Evolutionary conservation across 148 eudicot genomes (phyloP).

Genomic region (Nepenthes mirabilis): DNA sequence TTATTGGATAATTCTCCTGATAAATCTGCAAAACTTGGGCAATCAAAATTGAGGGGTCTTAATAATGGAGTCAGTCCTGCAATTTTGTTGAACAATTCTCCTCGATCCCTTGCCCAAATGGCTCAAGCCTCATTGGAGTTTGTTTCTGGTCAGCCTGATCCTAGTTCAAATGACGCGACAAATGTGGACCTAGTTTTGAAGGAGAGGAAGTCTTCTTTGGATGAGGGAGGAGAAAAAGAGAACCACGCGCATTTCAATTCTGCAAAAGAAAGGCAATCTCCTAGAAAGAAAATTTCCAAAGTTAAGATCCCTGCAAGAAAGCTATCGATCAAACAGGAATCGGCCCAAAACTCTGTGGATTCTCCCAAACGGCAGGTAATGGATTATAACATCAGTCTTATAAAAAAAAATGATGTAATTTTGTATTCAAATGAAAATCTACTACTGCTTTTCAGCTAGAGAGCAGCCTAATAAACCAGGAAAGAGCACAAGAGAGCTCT

Average conservation of each 20-base stretch:
- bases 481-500: not conserved
- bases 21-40: not conserved
- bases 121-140: not conserved
- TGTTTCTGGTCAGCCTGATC: not conserved
- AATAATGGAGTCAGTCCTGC: not conserved
- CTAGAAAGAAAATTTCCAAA: conserved; percentile 19
- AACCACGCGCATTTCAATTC: conserved; percentile 22
- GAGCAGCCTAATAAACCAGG: not conserved
- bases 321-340: not conserved
- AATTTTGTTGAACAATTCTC: no score
- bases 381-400: not conserved
- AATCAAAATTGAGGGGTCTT: not conserved
- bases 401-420: not conserved
- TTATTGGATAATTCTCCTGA: not conserved
- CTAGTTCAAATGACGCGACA: not conserved
- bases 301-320: conserved; percentile 19
- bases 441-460: conserved; percentile 11
- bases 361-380: conserved; percentile 3
- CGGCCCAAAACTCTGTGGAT: not conserved
- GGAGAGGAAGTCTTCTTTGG: conserved; percentile 11
- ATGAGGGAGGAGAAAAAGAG: conserved; percentile 30
- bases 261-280: conserved; percentile 18
- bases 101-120: conserved; percentile 1
- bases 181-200: no score
- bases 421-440: not conserved